A percentile compares a stretch with the other conserved stretches of the same genome.
Evolutionary conservation across 2,329 filamentous ascomycete species (phyloP).

Genomic region (Domatiomyces globalis): DNA sequence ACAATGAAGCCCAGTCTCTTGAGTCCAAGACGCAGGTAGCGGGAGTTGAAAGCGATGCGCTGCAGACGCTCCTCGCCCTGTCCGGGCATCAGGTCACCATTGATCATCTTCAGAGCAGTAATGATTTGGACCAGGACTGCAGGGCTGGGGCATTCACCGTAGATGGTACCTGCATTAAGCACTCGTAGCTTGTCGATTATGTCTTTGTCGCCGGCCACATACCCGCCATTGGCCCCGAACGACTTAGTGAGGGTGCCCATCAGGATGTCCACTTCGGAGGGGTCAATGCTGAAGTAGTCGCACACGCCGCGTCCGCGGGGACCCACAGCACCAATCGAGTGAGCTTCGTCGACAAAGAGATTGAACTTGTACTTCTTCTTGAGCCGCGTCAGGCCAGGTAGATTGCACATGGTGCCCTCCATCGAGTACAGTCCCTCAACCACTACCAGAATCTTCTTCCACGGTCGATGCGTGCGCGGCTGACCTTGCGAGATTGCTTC

Average conservation of each 20-base stretch:
- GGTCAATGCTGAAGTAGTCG: constrained; percentile 89
- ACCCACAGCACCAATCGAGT: constrained; percentile 86
- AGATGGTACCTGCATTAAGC: constrained; percentile 73
- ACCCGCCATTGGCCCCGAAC: constrained; percentile 94
- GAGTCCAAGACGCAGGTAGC: constrained; percentile 90
- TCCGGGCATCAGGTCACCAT: constrained; percentile 70
- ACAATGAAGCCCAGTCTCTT: constrained; percentile 96
- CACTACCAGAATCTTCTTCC: constrained; percentile 97
- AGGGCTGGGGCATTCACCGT: constrained; percentile 75
- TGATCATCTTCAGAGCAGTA: constrained; percentile 73
- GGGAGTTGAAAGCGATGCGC: constrained; percentile 93
- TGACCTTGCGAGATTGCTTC: constrained; percentile 94
- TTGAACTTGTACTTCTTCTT: constrained; percentile 97
- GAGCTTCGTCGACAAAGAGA: constrained; percentile 90
- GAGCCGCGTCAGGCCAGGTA: constrained; percentile 73
- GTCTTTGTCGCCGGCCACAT: constrained; percentile 74
- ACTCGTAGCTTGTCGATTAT: constrained; percentile 84
- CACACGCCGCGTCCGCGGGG: constrained; percentile 83
- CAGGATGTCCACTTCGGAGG: constrained; percentile 76
- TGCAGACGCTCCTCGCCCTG: constrained; percentile 93
- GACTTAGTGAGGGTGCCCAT: constrained; percentile 99
- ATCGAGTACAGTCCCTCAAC: constrained; percentile 98
- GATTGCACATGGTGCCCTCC: constrained; percentile 97
- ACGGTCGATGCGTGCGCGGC: constrained; percentile 92
- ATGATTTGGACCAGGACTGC: constrained; percentile 84